Evolutionary conservation across 1,139 yeast species (phyloP).

Genomic region (Magnusiomyces clavatus): DNA sequence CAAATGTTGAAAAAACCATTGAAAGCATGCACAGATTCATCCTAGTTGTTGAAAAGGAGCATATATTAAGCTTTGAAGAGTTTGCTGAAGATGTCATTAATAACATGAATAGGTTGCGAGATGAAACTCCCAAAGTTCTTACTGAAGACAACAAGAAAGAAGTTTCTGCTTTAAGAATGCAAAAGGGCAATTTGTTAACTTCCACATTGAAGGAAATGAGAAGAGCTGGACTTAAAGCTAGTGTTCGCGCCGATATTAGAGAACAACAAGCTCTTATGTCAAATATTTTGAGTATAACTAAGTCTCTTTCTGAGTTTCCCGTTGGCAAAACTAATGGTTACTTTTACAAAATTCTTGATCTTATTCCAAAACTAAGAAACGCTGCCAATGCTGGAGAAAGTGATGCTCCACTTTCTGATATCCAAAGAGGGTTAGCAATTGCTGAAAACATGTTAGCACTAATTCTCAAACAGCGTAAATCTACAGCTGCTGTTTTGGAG

Average conservation of each 20-base stretch:
- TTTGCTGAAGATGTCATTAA: slow-evolving; percentile 47
- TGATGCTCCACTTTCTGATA: slow-evolving; percentile 70
- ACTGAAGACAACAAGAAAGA: slow-evolving; percentile 70
- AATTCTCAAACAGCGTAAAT: slow-evolving; percentile 33
- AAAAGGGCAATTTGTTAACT: slow-evolving; percentile 71
- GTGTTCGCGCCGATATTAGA: slow-evolving; percentile 56
- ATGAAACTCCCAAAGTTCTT: slow-evolving; percentile 67
- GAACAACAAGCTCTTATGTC: slow-evolving; percentile 57
- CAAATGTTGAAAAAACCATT: slow-evolving; percentile 40
- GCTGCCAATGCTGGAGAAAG: slow-evolving; percentile 49
- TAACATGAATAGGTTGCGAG: slow-evolving; percentile 55
- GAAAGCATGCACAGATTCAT: slow-evolving; percentile 19
- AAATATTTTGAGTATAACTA: slow-evolving; percentile 49
- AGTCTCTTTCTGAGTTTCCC: slow-evolving; percentile 38
- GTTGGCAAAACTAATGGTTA: slow-evolving; percentile 48
- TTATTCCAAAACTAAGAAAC: slow-evolving; percentile 70
- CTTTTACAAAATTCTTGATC: slow-evolving; percentile 66
- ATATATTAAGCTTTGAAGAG: slow-evolving; percentile 39
- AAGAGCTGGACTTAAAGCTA: slow-evolving; percentile 65
- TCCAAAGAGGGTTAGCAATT: slow-evolving; percentile 72
- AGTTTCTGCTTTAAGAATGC: slow-evolving; percentile 66
- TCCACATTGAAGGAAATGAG: slow-evolving; percentile 67
- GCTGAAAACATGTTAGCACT: slow-evolving; percentile 59
- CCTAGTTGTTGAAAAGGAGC: slow-evolving; percentile 17
- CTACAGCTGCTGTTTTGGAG: slow-evolving; percentile 6